Evolutionary conservation across 129 eudicot genomes (phyloP).

Genomic region (Pittosporum tobira): DNA sequence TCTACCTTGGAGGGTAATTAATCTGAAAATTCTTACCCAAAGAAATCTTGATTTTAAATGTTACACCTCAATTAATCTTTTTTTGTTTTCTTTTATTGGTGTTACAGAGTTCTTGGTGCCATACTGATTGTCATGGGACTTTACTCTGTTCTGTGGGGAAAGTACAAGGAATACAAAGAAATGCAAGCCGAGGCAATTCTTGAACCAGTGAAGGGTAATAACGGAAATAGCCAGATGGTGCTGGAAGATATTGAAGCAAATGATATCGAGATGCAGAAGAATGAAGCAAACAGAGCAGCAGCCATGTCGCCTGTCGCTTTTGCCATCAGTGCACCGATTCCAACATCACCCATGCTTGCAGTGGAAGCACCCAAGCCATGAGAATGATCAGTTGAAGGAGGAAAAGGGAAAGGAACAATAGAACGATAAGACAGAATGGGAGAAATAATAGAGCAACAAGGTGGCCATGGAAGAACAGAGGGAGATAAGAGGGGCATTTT

Average conservation of each 20-base stretch:
- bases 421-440: neutral
- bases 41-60: neutral
- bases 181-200: conserved; percentile 38
- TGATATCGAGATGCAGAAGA: conserved; percentile 40
- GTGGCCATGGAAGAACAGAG: neutral
- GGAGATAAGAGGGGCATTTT: conserved; percentile 29
- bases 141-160: conserved; percentile 92
- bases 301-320: conserved; percentile 22
- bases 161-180: conserved; percentile 80
- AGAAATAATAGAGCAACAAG: neutral
- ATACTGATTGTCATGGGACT: conserved; percentile 71
- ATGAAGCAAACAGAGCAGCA: conserved; percentile 15
- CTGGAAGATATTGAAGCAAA: conserved; percentile 33
- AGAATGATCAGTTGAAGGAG: neutral
- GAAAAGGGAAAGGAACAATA: neutral
- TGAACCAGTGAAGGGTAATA: conserved; percentile 40
- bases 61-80: neutral
- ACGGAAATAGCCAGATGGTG: conserved; percentile 12
- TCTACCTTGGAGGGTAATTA: conserved; percentile 79
- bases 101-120: conserved; percentile 70
- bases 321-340: conserved; percentile 47
- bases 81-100: neutral
- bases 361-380: conserved; percentile 42
- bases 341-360: conserved; percentile 70
- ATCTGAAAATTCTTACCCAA: neutral